Conservation (phyloP, 345 rosid genomes). For the Populus alba region DNA sequence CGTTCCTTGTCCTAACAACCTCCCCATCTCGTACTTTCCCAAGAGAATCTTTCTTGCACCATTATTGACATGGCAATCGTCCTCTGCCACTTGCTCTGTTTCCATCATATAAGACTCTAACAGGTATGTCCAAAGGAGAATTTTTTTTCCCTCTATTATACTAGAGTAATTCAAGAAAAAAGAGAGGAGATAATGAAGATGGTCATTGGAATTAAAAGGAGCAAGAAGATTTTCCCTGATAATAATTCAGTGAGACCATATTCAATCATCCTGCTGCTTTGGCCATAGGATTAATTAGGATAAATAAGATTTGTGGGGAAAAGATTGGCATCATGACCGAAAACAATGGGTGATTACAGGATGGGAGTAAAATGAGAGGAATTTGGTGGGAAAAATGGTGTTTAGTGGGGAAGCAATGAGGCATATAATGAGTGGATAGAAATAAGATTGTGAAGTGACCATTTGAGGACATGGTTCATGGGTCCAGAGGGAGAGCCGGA, state of each 20-base stretch:
- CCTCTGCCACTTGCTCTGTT: not conserved
- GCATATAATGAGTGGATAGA: not conserved
- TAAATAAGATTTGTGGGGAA: not conserved
- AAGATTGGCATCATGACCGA: not conserved
- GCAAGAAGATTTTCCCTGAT: not conserved
- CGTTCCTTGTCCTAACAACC: conserved; percentile 21
- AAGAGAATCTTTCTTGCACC: conserved; percentile 10
- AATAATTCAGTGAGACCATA: not conserved
- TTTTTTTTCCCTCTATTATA: too few relatives aligned
- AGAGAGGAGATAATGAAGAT: not conserved
- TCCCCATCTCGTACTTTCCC: conserved; percentile 25
- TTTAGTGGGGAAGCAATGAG: conserved; percentile 4
- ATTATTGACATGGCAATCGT: not conserved
- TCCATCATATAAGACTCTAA: not conserved
- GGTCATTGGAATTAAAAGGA: not conserved
- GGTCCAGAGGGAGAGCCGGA: not conserved
- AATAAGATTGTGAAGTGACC: not conserved
- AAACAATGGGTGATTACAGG: not conserved
- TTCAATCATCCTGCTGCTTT: not conserved
- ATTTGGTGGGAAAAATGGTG: not conserved
- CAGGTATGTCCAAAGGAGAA: not conserved
- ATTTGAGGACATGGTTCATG: conserved; percentile 4
- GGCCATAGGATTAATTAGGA: not conserved
- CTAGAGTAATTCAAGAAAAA: not conserved
- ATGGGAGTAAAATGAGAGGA: not conserved